Evolutionary conservation across 495 filamentous ascomycete species (phyloP).

Genomic region (Usnea hakonensis): DNA sequence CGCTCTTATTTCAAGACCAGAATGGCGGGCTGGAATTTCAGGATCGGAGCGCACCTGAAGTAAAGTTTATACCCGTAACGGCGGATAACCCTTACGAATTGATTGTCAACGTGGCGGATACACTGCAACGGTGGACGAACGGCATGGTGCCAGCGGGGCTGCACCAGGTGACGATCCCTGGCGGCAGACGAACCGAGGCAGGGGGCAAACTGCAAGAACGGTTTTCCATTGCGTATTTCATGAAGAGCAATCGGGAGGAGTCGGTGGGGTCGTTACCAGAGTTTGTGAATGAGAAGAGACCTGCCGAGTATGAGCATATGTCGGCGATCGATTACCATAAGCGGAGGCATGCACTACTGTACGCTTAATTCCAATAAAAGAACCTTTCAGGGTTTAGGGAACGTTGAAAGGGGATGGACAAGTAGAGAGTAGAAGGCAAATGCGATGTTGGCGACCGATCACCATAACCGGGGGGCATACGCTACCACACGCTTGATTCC

Average conservation of each 20-base stretch:
- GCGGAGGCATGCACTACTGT: background rate
- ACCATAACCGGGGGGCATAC: too few species aligned
- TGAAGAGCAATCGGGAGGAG: background rate
- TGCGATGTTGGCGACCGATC: too few species aligned
- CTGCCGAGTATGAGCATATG: background rate
- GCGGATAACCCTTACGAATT: slow-evolving; percentile 30
- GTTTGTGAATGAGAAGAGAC: background rate
- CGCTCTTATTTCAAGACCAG: slow-evolving; percentile 42
- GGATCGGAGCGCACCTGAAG: slow-evolving; percentile 27
- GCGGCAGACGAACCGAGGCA: background rate
- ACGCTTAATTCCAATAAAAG: background rate
- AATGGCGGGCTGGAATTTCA: slow-evolving; percentile 40
- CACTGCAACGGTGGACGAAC: slow-evolving; percentile 10
- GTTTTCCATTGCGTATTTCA: background rate
- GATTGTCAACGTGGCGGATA: slow-evolving; percentile 38
- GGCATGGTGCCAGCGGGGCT: background rate
- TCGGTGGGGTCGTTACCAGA: background rate
- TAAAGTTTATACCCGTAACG: slow-evolving; percentile 33
- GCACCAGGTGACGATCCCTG: slow-evolving; percentile 5
- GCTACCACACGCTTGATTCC: too few species aligned
- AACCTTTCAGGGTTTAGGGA: too few species aligned
- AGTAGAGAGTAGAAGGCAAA: too few species aligned
- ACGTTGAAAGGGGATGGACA: too few species aligned
- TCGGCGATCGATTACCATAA: slow-evolving; percentile 12
- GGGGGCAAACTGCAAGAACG: background rate